Conservation (phyloP, 2,329 filamentous ascomycete species). For the Cercospora sesami region DNA sequence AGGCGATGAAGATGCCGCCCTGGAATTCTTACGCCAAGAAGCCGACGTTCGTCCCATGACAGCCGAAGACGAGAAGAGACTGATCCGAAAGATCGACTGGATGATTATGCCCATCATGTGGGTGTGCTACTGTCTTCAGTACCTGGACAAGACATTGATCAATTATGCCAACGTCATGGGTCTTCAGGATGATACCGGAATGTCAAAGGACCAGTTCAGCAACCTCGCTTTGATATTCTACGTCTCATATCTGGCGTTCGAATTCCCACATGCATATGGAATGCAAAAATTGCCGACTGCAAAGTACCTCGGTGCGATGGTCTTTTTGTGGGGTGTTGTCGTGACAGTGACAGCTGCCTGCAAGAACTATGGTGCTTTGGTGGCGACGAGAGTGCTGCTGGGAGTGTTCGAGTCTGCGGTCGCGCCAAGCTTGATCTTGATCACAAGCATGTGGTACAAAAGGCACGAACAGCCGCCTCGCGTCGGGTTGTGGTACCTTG, state of each 20-base stretch:
- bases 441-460: constrained; percentile 52
- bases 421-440: constrained; percentile 56
- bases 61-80: constrained; percentile 29
- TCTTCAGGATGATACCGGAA: constrained; percentile 40
- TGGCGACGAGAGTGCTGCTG: constrained; percentile 53
- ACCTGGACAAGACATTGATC: constrained; percentile 45
- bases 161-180: constrained; percentile 48
- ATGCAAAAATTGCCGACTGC: constrained; percentile 57
- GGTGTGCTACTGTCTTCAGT: constrained; percentile 42
- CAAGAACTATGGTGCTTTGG: constrained; percentile 53
- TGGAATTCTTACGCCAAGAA: constrained; percentile 36
- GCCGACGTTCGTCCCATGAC: constrained; percentile 32
- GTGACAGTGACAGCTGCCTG: constrained; percentile 52
- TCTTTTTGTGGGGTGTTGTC: constrained; percentile 51
- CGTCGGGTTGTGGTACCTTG: constrained; percentile 66
- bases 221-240: constrained; percentile 42
- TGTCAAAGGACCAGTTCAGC: constrained; percentile 41
- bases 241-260: constrained; percentile 42
- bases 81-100: constrained; percentile 43
- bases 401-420: constrained; percentile 58
- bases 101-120: constrained; percentile 46
- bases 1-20: constrained; percentile 35
- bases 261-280: constrained; percentile 48
- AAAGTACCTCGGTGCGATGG: constrained; percentile 52
- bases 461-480: constrained; percentile 60